Conservation (phyloP, 495 filamentous ascomycete genomes). For the Penicillium samsonianum region DNA sequence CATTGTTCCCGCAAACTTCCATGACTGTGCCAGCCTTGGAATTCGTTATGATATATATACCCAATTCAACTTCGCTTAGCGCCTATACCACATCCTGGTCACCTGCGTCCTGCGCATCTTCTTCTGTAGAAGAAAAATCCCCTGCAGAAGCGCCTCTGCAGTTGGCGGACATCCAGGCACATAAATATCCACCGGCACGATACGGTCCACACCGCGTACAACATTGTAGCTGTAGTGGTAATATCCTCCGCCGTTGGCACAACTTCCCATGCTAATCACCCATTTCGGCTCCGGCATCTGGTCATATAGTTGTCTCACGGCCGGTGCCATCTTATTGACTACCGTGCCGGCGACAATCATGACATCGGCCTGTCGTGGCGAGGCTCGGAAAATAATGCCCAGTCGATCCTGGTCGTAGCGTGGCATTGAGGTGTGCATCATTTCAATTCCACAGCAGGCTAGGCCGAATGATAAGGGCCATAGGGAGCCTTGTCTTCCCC, state of each 20-base stretch:
- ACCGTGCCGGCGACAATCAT: constrained; percentile 95
- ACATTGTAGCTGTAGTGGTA: constrained; percentile 94
- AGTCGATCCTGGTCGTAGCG: constrained; percentile 92
- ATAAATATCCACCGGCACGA: constrained; percentile 91
- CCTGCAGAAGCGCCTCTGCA: constrained; percentile 84
- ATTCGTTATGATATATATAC: not conserved
- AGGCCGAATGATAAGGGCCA: constrained; percentile 95
- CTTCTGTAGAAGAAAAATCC: constrained; percentile 82
- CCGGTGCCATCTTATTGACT: constrained; percentile 95
- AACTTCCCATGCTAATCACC: constrained; percentile 90
- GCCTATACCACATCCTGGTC: constrained; percentile 47
- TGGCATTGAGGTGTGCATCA: constrained; percentile 94
- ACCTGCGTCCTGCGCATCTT: constrained; percentile 75
- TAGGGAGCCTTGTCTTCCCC: constrained; percentile 83
- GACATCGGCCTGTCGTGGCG: constrained; percentile 86
- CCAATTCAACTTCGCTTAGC: not conserved
- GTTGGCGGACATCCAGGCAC: constrained; percentile 92
- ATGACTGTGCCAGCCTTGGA: constrained; percentile 7
- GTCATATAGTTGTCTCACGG: constrained; percentile 86
- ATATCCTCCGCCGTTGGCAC: constrained; percentile 91
- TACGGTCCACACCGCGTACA: constrained; percentile 81
- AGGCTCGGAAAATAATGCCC: constrained; percentile 92
- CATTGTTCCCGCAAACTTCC: not conserved
- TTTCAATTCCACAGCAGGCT: constrained; percentile 90
- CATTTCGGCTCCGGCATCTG: constrained; percentile 94